Evolutionary conservation across 768 basidiomycete genomes (phyloP).

Genomic region (Boletus rubropictus): DNA sequence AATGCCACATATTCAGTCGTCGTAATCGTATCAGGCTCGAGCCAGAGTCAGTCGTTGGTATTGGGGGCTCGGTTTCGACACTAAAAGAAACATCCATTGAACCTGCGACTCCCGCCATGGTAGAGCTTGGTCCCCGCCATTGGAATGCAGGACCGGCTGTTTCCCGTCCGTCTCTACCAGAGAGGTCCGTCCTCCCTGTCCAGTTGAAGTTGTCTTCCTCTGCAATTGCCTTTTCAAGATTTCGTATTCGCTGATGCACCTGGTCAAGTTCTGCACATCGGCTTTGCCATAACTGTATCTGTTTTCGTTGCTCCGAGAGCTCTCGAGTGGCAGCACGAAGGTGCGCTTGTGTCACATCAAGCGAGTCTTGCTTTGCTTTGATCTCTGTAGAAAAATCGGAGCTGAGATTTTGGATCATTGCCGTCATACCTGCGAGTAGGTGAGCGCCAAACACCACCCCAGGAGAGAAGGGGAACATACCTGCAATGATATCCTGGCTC

Average conservation of each 20-base stretch:
- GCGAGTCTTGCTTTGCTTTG: conserved; percentile 75
- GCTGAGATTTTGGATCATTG: conserved; percentile 75
- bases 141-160: conserved; percentile 54
- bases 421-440: conserved; percentile 62
- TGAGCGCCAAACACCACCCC: conserved; percentile 6
- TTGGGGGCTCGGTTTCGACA: conserved; percentile 67
- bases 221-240: conserved; percentile 71
- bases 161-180: conserved; percentile 35
- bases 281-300: conserved; percentile 70
- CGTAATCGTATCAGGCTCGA: conserved; percentile 65
- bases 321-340: conserved; percentile 86
- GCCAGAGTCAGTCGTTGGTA: conserved; percentile 54
- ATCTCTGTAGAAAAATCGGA: conserved; percentile 80
- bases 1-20: conserved; percentile 79
- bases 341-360: conserved; percentile 84
- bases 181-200: conserved; percentile 65
- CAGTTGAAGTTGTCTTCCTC: conserved; percentile 85
- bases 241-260: conserved; percentile 71
- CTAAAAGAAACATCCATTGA: conserved; percentile 58
- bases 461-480: conserved; percentile 32
- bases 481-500: conserved; percentile 80
- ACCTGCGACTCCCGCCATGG: conserved; percentile 58
- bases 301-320: conserved; percentile 84
- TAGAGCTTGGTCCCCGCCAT: conserved; percentile 61
- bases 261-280: conserved; percentile 77